Conservation (phyloP, 768 basidiomycete species). For the Lactarius hatsudake region DNA sequence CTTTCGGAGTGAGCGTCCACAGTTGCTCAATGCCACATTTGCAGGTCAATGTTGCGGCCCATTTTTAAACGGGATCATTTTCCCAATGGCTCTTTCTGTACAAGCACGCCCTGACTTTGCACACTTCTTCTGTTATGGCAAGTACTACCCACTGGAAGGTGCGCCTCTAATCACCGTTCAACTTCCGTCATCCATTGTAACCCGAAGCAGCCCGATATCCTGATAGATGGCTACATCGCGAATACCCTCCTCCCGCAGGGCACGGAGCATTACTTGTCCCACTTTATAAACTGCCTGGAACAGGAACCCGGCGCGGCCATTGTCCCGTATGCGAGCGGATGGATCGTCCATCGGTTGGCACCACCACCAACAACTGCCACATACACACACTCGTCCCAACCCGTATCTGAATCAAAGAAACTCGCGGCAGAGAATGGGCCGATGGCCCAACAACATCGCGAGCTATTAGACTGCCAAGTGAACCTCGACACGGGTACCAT, state of each 20-base stretch:
- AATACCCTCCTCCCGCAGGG: not conserved
- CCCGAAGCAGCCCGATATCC: constrained; percentile 1
- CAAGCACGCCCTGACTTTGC: not conserved
- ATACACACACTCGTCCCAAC: not conserved
- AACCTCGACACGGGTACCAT: constrained; percentile 11
- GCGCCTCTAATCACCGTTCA: not conserved
- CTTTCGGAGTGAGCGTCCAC: not conserved
- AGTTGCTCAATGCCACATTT: not conserved
- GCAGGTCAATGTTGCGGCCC: not conserved
- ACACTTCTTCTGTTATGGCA: not conserved
- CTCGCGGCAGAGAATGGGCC: not conserved
- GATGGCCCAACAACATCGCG: too few relatives aligned
- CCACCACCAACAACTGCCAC: not conserved
- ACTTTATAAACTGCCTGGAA: not conserved
- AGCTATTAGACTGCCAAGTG: constrained; percentile 4
- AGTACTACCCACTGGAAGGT: not conserved
- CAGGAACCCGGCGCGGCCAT: not conserved
- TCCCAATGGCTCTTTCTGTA: not conserved
- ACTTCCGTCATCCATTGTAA: not conserved
- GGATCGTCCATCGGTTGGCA: not conserved
- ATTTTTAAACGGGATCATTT: not conserved
- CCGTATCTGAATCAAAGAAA: not conserved
- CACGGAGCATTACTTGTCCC: not conserved
- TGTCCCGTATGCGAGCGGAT: not conserved
- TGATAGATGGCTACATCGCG: constrained; percentile 9